Conservation (phyloP, 2,329 filamentous ascomycete species). For the Pseudogymnoascus sp. region DNA sequence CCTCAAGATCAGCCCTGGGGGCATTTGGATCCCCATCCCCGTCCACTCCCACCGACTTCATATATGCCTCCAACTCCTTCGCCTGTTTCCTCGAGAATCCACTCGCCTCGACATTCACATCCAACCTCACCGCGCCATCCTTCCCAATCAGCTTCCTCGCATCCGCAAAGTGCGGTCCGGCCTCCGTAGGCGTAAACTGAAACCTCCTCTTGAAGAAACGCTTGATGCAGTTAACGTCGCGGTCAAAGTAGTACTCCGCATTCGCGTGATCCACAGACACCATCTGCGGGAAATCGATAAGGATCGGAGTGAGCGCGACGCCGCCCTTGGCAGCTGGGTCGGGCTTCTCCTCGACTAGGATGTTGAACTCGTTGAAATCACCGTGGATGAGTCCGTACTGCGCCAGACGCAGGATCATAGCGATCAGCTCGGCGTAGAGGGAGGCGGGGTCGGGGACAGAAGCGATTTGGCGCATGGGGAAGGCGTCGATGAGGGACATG, state of each 20-base stretch:
- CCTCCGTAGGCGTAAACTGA: constrained; percentile 71
- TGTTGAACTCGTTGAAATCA: constrained; percentile 99
- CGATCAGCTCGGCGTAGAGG: constrained; percentile 88
- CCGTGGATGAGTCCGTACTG: constrained; percentile 88
- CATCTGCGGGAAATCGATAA: constrained; percentile 99
- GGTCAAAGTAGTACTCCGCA: constrained; percentile 94
- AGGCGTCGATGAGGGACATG: constrained; percentile 89
- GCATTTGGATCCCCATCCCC: constrained; percentile 29
- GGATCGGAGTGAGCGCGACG: constrained; percentile 56
- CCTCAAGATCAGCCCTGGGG: constrained; percentile 30
- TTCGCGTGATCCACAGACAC: constrained; percentile 90
- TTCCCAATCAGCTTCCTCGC: constrained; percentile 65
- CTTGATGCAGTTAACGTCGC: constrained; percentile 92
- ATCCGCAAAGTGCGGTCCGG: constrained; percentile 78
- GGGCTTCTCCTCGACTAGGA: constrained; percentile 72
- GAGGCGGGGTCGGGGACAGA: constrained; percentile 71
- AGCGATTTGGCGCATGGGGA: constrained; percentile 82
- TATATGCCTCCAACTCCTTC: constrained; percentile 85
- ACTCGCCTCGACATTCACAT: constrained; percentile 82
- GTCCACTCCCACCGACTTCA: constrained; percentile 60
- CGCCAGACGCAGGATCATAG: constrained; percentile 74
- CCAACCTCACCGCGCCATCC: constrained; percentile 60
- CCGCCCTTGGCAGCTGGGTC: constrained; percentile 28
- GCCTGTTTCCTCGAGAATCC: constrained; percentile 97
- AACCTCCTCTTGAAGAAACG: constrained; percentile 86